phyloP scores from a whole-genome alignment of 352 stramenopile species.

The Phytophthora litchii region DNA sequence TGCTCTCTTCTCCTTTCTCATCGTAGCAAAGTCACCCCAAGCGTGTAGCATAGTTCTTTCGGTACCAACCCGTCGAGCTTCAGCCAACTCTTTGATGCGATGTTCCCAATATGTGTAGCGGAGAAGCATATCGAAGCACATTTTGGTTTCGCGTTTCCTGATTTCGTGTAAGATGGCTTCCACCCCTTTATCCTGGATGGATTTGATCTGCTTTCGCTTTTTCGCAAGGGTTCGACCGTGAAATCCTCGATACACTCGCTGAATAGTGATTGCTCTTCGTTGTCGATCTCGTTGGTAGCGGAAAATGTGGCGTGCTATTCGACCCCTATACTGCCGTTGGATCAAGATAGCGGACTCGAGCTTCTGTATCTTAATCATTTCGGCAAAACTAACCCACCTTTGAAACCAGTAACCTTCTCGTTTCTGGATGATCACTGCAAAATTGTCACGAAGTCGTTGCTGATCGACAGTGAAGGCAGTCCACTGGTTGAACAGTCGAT shows the following conservation, averaged over 20 bases:
- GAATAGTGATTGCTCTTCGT: constrained; percentile 42
- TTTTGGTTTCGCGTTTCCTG: constrained; percentile 17
- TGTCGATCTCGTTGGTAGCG: constrained; percentile 37
- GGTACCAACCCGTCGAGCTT: constrained; percentile 10
- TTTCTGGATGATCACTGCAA: constrained; percentile 48
- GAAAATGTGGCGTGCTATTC: constrained; percentile 56
- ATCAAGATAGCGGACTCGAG: constrained; percentile 45
- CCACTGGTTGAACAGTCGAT: constrained; percentile 69
- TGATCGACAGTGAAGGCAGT: constrained; percentile 36
- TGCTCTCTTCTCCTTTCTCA: constrained; percentile 48
- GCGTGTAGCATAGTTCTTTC: constrained; percentile 17
- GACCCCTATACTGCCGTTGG: constrained; percentile 68
- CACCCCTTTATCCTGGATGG: constrained; percentile 36
- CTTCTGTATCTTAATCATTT: constrained; percentile 31
- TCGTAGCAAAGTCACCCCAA: constrained; percentile 28
- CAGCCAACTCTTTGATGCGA: constrained; percentile 44
- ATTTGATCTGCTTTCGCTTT: constrained; percentile 32
- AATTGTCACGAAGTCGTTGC: constrained; percentile 51
- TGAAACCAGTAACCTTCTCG: constrained; percentile 53
- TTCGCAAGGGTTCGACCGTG: constrained; percentile 26
- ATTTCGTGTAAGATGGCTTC: constrained; percentile 44
- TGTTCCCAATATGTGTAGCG: constrained; percentile 23
- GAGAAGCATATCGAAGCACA: constrained; percentile 43
- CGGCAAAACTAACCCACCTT: constrained; percentile 48
- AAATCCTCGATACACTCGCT: constrained; percentile 62